phyloP scores from a whole-genome alignment of 129 eudicot species.

The sunflower (Helianthus annuus) region DNA sequence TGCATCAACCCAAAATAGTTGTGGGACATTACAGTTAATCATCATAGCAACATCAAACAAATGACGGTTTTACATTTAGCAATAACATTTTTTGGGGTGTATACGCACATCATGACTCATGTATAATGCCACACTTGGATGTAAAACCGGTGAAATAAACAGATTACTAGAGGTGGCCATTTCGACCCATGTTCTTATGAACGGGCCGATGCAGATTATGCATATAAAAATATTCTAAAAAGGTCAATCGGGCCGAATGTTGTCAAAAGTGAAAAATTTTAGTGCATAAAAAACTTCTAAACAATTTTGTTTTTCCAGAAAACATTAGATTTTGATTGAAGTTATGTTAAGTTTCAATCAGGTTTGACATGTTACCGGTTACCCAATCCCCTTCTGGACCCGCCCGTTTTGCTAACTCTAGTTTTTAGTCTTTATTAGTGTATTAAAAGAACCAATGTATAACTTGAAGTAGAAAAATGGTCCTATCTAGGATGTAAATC shows the following conservation, averaged over 20 bases:
- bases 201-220: not conserved
- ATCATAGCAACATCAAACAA: not conserved
- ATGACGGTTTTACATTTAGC: not conserved
- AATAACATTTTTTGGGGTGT: not conserved
- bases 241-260: not conserved
- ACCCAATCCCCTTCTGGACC: not conserved
- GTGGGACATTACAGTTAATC: not conserved
- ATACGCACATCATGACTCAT: not conserved
- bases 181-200: not conserved
- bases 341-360: not conserved
- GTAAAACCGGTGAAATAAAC: not conserved
- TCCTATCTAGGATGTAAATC: not conserved
- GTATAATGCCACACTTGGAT: not conserved
- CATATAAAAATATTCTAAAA: not conserved
- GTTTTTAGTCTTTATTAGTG: not conserved
- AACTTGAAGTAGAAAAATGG: constrained; percentile 4
- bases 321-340: not conserved
- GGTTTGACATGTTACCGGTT: not conserved
- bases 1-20: not conserved
- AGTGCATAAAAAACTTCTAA: too few species aligned
- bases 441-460: not conserved
- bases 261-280: not conserved
- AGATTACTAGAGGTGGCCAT: not conserved
- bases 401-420: not conserved
- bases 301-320: not conserved